phyloP scores from a whole-genome alignment of 148 eudicot species.

The Arbutus unedo region DNA sequence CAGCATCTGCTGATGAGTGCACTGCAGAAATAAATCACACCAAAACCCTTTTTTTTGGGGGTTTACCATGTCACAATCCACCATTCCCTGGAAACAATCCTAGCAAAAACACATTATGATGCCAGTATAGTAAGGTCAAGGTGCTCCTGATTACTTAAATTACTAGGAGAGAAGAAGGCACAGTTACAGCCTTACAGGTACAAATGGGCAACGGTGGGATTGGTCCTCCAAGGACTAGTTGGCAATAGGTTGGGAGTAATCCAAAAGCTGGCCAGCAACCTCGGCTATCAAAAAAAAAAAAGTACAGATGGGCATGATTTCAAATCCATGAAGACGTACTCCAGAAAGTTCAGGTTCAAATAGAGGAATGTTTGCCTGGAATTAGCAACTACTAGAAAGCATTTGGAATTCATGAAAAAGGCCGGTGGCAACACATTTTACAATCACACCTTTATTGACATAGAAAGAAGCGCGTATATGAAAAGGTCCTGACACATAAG shows the following conservation, averaged over 20 bases:
- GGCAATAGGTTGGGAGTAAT: no score
- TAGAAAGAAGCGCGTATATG: not conserved
- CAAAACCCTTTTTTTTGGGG: not conserved
- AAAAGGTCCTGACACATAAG: conserved; percentile 6
- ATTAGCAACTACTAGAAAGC: not conserved
- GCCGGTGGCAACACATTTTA: no score
- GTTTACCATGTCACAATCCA: not conserved
- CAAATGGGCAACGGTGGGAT: no score
- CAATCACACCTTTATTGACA: not conserved
- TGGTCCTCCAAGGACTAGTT: no score
- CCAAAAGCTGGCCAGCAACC: not conserved
- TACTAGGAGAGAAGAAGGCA: not conserved
- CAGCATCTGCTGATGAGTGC: not conserved
- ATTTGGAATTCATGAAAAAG: no score
- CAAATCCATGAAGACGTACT: not conserved
- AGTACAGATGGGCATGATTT: not conserved
- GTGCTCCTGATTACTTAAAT: not conserved
- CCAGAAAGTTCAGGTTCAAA: not conserved
- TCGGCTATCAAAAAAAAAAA: not conserved
- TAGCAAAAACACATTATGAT: not conserved
- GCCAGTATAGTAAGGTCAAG: not conserved
- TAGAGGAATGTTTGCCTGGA: not conserved
- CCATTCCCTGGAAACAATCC: not conserved
- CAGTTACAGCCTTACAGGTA: not conserved
- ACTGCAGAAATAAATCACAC: not conserved